Base-by-base conservation (phyloP, 805 yeast species). In the Myxozyma vanderwaltii region DNA sequence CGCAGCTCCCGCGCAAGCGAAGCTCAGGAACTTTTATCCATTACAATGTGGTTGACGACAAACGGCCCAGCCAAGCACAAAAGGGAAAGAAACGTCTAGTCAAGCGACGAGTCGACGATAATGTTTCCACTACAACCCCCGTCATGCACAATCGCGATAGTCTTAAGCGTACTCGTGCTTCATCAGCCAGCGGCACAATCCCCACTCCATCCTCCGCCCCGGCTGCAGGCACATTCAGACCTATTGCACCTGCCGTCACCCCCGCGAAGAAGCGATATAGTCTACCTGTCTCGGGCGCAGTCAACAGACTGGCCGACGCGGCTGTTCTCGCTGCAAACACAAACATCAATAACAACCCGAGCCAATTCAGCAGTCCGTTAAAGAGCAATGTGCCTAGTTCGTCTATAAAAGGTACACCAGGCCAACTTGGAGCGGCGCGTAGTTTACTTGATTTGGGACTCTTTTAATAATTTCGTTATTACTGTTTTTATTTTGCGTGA, bases 361-460 rank as follows among this genome's bases (percentile, higher is more conserved):
- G 24, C 17, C 50, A 26, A 17, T 62, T 54, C 33, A 63, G 65
- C 44, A 56, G 64, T 29, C 68, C 68, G 19, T 38, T 63, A n/a
- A 65, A 63, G 54, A 45, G 54, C 26, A 40, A 40, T 35, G 12
- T 65, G 15, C 59, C 67, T 4, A 50, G 59, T 27, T 59, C 67
- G 13, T 57, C 67, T n/a, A 40, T 66, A 23, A 65, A 66, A 44
- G 69, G 69, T 7, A 66, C 70, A 1, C 69, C 69, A 2, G 59
- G 59, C 15, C 64, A 67, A 44, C 33, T 67, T 2, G 69, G 70
- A 2, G 69, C 69, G 10, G 69, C 69, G 27, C 49, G 63, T 40
- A 65, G 68, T 29, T 53, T 67, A 31, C 58, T 67, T 15, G 61
- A 66, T 29, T 39, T 67, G 23, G 61, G 69, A n/a, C 43, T 54